These are phyloP conservation scores for Saussurea involucrata DNA, from an alignment of 129 eudicot genomes.

Conservation along the genomic window DNA sequence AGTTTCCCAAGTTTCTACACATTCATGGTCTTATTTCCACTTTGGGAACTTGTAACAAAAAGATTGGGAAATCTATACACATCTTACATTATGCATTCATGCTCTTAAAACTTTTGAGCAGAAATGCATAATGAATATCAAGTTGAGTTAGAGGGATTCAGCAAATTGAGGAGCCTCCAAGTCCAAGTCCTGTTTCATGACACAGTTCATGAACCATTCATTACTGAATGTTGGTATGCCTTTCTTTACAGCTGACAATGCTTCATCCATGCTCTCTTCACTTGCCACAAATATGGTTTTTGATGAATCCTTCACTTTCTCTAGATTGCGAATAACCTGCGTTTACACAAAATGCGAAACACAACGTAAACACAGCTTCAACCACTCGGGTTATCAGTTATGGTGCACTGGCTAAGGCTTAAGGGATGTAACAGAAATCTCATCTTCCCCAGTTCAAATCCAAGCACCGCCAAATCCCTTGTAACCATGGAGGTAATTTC, in stretches of 20 bases:
- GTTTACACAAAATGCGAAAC: not conserved
- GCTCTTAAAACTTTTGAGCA: not conserved
- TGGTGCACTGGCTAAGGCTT: not conserved
- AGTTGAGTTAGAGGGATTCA: slow-evolving; percentile 48
- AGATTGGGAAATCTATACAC: not conserved
- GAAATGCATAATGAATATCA: not conserved
- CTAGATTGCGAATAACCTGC: slow-evolving; percentile 56
- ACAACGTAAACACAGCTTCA: not conserved
- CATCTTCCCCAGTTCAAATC: not conserved
- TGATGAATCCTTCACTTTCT: slow-evolving; percentile 36
- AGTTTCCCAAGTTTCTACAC: not conserved
- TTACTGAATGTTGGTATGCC: slow-evolving; percentile 68
- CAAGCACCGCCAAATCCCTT: too few species aligned
- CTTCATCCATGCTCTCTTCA: slow-evolving; percentile 83
- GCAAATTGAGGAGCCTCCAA: slow-evolving; percentile 84
- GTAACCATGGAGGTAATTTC: too few species aligned
- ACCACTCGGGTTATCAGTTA: not conserved
- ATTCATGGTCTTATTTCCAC: not conserved
- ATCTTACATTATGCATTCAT: not conserved
- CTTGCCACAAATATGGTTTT: slow-evolving; percentile 69
- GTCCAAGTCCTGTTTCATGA: slow-evolving; percentile 87
- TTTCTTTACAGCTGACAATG: slow-evolving; percentile 61
- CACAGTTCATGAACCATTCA: slow-evolving; percentile 90
- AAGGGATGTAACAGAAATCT: too few species aligned
- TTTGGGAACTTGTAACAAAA: not conserved